A percentile compares a stretch with the other conserved stretches of the same genome.
phyloP scores from a whole-genome alignment of 2,329 filamentous ascomycete species.

The Hypocreales sp. region DNA sequence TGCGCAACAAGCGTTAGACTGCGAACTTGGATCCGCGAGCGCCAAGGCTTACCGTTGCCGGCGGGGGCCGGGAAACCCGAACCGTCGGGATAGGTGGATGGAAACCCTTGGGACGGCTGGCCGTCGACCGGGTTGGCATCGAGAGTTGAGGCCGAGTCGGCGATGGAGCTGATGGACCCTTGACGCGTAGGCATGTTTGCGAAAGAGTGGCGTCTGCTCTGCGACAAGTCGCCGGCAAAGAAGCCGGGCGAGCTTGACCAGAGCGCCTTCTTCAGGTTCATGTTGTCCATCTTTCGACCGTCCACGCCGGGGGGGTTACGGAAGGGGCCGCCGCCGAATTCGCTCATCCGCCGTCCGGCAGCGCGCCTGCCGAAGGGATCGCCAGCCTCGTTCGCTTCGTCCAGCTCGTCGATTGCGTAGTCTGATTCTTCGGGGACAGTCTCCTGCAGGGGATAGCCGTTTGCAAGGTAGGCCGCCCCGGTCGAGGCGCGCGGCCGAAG shows the following conservation, averaged over 20 bases:
- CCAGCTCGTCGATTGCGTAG: conserved; percentile 57
- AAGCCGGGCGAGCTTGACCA: conserved; percentile 63
- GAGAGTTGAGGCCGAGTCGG: conserved; percentile 31
- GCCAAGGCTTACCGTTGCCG: conserved; percentile 23
- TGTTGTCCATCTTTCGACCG: conserved; percentile 44
- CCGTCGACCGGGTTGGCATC: conserved; percentile 29
- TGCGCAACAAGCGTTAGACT: conserved; percentile 1
- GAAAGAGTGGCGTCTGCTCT: conserved; percentile 70
- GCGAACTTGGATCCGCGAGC: background rate
- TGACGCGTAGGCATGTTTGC: conserved; percentile 52
- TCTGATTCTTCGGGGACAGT: conserved; percentile 50
- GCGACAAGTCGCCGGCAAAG: conserved; percentile 46
- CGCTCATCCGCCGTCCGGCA: conserved; percentile 39
- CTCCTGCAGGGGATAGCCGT: conserved; percentile 43
- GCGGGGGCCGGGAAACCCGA: conserved; percentile 17
- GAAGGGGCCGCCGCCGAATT: conserved; percentile 31
- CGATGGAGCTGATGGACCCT: conserved; percentile 45
- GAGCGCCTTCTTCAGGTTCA: conserved; percentile 43
- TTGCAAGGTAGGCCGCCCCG: conserved; percentile 35
- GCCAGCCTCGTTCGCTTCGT: conserved; percentile 40
- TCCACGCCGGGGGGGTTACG: conserved; percentile 33
- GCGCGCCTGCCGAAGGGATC: conserved; percentile 31
- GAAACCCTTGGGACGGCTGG: conserved; percentile 26
- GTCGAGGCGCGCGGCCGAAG: conserved; percentile 44
- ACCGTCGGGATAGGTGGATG: conserved; percentile 22